phyloP scores from a whole-genome alignment of 1,284 basidiomycete species.

The Dichomitus squalens region DNA sequence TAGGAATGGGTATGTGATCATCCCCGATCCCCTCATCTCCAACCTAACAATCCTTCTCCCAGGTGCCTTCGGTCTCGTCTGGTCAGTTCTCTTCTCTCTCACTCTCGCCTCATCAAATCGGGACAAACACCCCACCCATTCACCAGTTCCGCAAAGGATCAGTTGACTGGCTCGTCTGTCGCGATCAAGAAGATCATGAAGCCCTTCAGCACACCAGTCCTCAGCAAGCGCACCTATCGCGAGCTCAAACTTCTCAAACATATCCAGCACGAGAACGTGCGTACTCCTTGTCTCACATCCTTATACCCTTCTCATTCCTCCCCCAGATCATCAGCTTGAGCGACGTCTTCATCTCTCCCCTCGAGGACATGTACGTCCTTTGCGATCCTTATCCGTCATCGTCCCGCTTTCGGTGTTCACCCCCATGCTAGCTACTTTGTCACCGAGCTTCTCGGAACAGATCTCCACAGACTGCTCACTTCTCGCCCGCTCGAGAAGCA shows the following conservation, averaged over 20 bases:
- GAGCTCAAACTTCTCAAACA: conserved; percentile 99
- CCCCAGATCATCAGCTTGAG: conserved; percentile 94
- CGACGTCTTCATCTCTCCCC: conserved; percentile 98
- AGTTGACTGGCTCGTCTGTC: conserved; percentile 91
- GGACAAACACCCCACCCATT: not conserved
- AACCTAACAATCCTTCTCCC: conserved; percentile 19
- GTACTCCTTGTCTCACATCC: conserved; percentile 23
- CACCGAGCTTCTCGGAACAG: conserved; percentile 98
- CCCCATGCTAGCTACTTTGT: conserved; percentile 84
- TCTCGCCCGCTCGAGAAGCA: conserved; percentile 98
- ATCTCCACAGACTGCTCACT: conserved; percentile 95
- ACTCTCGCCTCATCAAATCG: not conserved
- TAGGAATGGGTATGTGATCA: conserved; percentile 87
- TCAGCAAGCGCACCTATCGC: conserved; percentile 96
- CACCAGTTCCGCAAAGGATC: conserved; percentile 92
- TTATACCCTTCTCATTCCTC: not conserved
- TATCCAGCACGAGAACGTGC: conserved; percentile 97
- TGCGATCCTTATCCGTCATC: not conserved
- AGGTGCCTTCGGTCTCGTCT: conserved; percentile 96
- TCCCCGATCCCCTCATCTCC: conserved; percentile 19
- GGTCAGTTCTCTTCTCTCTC: conserved; percentile 51
- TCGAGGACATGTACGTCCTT: conserved; percentile 88
- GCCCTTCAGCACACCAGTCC: conserved; percentile 91
- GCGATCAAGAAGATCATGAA: conserved; percentile 90
- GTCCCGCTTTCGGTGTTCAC: conserved; percentile 10